Conservation (phyloP, 1,284 basidiomycete genomes). For the Ceratobasidium sp. region DNA sequence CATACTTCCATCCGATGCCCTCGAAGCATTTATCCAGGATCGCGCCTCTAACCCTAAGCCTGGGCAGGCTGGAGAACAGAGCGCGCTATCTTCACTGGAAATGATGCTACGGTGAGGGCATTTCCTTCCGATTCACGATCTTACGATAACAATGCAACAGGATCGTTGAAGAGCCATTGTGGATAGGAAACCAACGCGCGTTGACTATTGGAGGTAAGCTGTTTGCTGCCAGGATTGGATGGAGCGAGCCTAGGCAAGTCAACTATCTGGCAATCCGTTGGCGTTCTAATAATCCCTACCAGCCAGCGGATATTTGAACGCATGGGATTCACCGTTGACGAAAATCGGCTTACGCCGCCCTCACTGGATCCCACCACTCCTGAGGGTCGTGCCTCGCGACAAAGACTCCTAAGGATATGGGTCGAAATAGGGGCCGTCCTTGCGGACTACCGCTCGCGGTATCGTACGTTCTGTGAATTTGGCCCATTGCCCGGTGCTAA, state of each 20-base stretch:
- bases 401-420: slow-evolving; percentile 74
- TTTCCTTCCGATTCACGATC: slow-evolving; percentile 6
- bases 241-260: slow-evolving; percentile 38
- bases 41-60: slow-evolving; percentile 51
- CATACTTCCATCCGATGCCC: slow-evolving; percentile 63
- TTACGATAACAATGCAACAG: slow-evolving; percentile 50
- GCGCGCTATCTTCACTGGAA: slow-evolving; percentile 64
- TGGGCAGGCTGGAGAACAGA: slow-evolving; percentile 56
- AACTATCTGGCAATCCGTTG: background rate
- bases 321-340: slow-evolving; percentile 60
- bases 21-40: slow-evolving; percentile 55
- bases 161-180: slow-evolving; percentile 73
- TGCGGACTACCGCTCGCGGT: slow-evolving; percentile 59
- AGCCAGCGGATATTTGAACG: slow-evolving; percentile 63
- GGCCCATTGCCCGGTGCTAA: background rate
- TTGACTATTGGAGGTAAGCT: slow-evolving; percentile 31
- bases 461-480: slow-evolving; percentile 51
- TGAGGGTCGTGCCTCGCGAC: slow-evolving; percentile 59
- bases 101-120: slow-evolving; percentile 71
- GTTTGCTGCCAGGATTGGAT: slow-evolving; percentile 38
- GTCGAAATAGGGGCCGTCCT: slow-evolving; percentile 72
- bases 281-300: slow-evolving; percentile 47
- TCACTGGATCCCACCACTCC: slow-evolving; percentile 55
- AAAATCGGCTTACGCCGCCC: slow-evolving; percentile 60
- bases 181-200: slow-evolving; percentile 61